A percentile compares a stretch with the other conserved stretches of the same genome.
Conservation (phyloP, 1,139 yeast genomes). For the Casaregolazyma lundiana region DNA sequence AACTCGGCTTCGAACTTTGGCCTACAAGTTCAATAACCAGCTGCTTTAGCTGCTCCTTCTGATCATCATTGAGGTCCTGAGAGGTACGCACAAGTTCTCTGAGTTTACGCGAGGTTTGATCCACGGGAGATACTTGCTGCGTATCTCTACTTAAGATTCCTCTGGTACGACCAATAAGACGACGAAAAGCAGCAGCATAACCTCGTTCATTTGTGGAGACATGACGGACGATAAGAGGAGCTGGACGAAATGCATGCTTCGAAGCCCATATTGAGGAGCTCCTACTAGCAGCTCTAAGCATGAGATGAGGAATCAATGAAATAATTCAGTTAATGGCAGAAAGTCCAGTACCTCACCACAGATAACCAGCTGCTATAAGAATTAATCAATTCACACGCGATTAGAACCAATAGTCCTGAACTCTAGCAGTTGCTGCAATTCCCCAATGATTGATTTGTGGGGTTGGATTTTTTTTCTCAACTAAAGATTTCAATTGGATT, state of each 20-base stretch:
- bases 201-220: constrained; percentile 2
- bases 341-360: no score
- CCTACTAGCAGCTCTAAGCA: not conserved
- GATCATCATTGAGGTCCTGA: not conserved
- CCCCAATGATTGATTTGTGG: no score
- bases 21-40: constrained; percentile 7
- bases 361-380: no score
- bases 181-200: constrained; percentile 8
- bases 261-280: not conserved
- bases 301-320: no score
- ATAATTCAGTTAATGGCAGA: no score
- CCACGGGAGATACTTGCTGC: not conserved
- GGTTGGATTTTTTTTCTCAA: no score
- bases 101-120: constrained; percentile 1
- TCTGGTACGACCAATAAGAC: constrained; percentile 4
- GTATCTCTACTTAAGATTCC: constrained; percentile 4
- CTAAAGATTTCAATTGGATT: not conserved
- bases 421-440: no score
- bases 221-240: not conserved
- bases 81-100: constrained; percentile 5
- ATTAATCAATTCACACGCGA: no score
- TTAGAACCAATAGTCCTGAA: no score
- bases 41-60: constrained; percentile 5
- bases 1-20: not conserved
- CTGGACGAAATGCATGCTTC: not conserved